Base-by-base conservation (phyloP, 352 stramenopile species). In the Globisporangium acanthophoron region DNA sequence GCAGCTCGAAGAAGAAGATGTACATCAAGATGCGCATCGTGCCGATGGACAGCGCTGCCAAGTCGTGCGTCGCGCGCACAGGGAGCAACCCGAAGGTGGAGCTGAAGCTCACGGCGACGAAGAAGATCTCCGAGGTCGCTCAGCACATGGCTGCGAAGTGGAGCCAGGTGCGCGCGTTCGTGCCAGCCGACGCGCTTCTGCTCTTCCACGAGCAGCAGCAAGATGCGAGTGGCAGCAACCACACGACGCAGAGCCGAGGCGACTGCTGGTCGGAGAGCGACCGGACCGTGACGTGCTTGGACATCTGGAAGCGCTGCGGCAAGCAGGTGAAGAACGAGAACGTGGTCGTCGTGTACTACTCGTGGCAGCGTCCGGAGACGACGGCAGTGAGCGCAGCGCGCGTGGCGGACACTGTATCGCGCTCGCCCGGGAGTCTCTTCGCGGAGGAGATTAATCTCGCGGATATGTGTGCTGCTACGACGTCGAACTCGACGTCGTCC, bases 11-110 rank as follows among this genome's bases (percentile, higher is more conserved):
- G 39, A 89, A 90, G 65, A 92, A 92, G 53, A 75, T 89, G 49
- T 86, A 83, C 55, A 87, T 92, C 63, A 92, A 90, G 63, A 83
- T 93, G 59, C 83, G 83, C 29, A 88, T 93, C 65, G 78, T 90
- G 43, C 83, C 83, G 13, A 72, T 67, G n/a, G 79, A 93, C 54
- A 77, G 74, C 31, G 63, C 75, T 18, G 88, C 83, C 0, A 84
- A 83, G 48, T 54, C 65, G 11, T 51, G 73, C 24, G 64, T 93
- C 15, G 70, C 74, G 24, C 52, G 52, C 31, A 74, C 62, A 20
- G 80, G 80, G 6, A 82, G 67, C 46, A 81, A 83, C 41, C 83
- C 81, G 7, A 93, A 93, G 56, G 83, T 93, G 3, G 83, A 93
- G 64, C 68, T 93, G 31, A 89, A 88, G 49, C 64, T 93, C 47